Base-by-base conservation (phyloP, 2,329 filamentous ascomycete genomes). In the Scedosporium dehoogii region DNA sequence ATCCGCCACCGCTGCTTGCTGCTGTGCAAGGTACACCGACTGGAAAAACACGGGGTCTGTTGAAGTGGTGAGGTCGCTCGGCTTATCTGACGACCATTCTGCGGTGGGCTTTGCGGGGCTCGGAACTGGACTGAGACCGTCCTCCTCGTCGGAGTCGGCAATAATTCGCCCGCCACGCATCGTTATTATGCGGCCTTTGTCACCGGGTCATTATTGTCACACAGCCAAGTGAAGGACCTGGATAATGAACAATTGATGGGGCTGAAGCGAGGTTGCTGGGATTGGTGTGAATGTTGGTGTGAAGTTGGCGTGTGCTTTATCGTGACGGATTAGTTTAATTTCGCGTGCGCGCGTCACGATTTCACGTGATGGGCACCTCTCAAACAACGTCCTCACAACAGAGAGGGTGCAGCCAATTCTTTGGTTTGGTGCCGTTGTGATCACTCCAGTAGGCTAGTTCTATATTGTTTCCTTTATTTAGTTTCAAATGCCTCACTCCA, bases 21-120 rank as follows among this genome's bases (percentile, higher is more conserved):
- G 73, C 66, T 82, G 78, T 58, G 80, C 76, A 23, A 79, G 72
- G 63, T 80, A 81, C 9, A 82, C 67, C 59, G 71, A 73, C 57
- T 75, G 75, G 64, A 82, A 82, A 65, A 81, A 78, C 0, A 72
- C 74, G 1, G 75, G 73, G 63, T 82, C 78, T 1, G 80, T 82
- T 16, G 79, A 82, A 23, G 68, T 71, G 6, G 74, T 73, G 44
- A 68, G 68, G 62, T 68, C 66, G 63, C 71, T 67, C 1, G 48
- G 38, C 14, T 71, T 66, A 64, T 69, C 70, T 9, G 68, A 69
- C 18, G 68, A 70, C 27, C 67, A 33, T 63, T 66, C 21, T 2
- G 21, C 12, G 21, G 42, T 48, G 16, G 53, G 29, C 38, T 33
- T 62, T 7, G 64, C 53, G 41, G 66, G 29, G 67, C 64, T 9